phyloP scores from a whole-genome alignment of 2,329 filamentous ascomycete species.

The Colletotrichum paranaense region DNA sequence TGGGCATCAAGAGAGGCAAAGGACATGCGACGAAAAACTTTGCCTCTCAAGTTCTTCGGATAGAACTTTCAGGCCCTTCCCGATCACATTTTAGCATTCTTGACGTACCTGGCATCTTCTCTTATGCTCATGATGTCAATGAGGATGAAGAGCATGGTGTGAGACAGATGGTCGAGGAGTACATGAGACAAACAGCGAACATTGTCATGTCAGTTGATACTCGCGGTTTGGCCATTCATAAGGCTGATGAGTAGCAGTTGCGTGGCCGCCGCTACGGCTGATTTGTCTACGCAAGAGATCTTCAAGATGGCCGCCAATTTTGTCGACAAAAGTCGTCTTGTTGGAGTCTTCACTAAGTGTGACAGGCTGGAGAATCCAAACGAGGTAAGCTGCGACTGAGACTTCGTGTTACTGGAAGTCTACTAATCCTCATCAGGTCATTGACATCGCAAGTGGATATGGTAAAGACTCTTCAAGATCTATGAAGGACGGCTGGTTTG shows the following conservation, averaged over 20 bases:
- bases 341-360: conserved; percentile 53
- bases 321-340: conserved; percentile 43
- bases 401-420: too few species aligned
- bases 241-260: conserved; percentile 40
- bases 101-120: conserved; percentile 49
- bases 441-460: conserved; percentile 27
- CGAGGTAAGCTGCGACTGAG: conserved; percentile 17
- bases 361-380: conserved; percentile 41
- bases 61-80: conserved; percentile 50
- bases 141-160: conserved; percentile 44
- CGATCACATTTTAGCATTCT: conserved; percentile 51
- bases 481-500: conserved; percentile 46
- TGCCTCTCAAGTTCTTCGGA: conserved; percentile 48
- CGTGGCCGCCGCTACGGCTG: conserved; percentile 45
- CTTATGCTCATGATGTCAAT: conserved; percentile 40
- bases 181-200: conserved; percentile 49
- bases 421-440: neutral
- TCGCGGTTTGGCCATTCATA: rapidly evolving
- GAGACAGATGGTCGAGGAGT: conserved; percentile 46
- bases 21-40: conserved; percentile 46
- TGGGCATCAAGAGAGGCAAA: conserved; percentile 44
- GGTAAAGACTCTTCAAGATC: conserved; percentile 9
- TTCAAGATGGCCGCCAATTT: conserved; percentile 41
- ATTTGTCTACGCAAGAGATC: conserved; percentile 46
- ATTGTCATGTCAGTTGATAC: conserved; percentile 49